phyloP scores from a whole-genome alignment of 163 green algal genomes.

The Chlamydomonas reinhardtii region DNA sequence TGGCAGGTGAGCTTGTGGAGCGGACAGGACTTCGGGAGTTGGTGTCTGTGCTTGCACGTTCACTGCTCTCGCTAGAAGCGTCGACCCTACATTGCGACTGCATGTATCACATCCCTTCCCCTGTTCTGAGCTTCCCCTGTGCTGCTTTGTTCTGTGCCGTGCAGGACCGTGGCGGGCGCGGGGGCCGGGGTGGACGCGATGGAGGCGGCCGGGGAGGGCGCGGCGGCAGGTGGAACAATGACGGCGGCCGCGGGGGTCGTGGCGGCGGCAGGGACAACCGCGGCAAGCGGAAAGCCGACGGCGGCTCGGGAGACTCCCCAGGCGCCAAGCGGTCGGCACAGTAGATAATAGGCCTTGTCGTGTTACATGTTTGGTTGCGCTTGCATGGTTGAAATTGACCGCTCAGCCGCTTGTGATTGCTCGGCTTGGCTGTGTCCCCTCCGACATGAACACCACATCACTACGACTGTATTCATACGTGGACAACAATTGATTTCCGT shows the following conservation, averaged over 20 bases:
- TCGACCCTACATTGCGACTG: no score
- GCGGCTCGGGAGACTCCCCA: neutral
- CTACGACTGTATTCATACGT: no score
- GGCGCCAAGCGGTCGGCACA: constrained; percentile 1
- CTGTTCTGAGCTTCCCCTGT: neutral
- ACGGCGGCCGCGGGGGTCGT: neutral
- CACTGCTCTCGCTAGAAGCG: no score
- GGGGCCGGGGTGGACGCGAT: neutral
- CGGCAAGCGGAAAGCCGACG: constrained; percentile 16
- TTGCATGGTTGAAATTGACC: no score
- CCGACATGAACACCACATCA: no score
- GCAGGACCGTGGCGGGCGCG: neutral
- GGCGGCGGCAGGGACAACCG: neutral
- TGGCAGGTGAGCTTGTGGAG: no score
- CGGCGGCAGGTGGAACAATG: neutral
- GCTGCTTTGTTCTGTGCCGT: no score
- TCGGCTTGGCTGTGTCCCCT: no score
- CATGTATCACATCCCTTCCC: neutral
- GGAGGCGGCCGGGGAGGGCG: neutral
- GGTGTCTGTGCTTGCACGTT: no score
- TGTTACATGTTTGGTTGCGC: neutral
- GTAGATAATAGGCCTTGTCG: neutral
- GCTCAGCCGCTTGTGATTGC: no score
- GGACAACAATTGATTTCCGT: no score
- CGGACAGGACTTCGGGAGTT: no score